Base-by-base conservation (phyloP, 768 basidiomycete species). In the Phlebiopsis flavidoalba region DNA sequence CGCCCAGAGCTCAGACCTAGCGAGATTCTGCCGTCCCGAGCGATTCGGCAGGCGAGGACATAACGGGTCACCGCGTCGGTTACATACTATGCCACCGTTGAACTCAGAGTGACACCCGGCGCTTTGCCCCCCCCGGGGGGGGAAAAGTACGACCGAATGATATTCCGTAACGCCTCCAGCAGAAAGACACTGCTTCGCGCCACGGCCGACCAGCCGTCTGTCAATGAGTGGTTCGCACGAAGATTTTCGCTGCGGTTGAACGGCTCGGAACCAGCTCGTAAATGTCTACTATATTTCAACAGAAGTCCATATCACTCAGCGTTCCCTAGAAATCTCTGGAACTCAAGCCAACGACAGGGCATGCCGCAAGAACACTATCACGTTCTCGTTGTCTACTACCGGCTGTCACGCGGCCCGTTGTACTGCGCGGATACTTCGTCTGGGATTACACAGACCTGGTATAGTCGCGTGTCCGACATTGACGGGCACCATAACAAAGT, bases 401-500 rank as follows among this genome's bases (percentile, higher is more conserved):
- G 91, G 92, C 5, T n/a, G 81, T 80, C 0, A n/a, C n/a, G 83
- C 91, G 1, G 92, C 89, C n/a, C n/a, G n/a, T 3, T 96, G 95
- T 61, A 87, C 94, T 1, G 93, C 97, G 19, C 82, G 94, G 5
- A 91, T 99, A n/a, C 62, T 99, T 99, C 66, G 80, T 98, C 22
- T 98, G 95, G 95, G 92, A 98, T 60, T 83, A 87, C n/a, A 87
- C 86, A 2, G 95, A 97, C 68, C 80, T 82, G 2, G 84, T n/a
- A n/a, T n/a, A n/a, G n/a, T 99, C 21, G 91, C 24, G 86, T 99
- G 45, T 97, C 95, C 46, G 97, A 99, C 69, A 98, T 99, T 62
- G 97, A 99, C 69, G 97, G n/a, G 97, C 6, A 99, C 96, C 0
- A 99, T 99, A 70, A 99, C 97, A 8, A 98, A 98, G 94, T 96